These are phyloP conservation scores for Podaxis sp. DNA, from an alignment of 768 basidiomycete genomes.

Conservation along the genomic window DNA sequence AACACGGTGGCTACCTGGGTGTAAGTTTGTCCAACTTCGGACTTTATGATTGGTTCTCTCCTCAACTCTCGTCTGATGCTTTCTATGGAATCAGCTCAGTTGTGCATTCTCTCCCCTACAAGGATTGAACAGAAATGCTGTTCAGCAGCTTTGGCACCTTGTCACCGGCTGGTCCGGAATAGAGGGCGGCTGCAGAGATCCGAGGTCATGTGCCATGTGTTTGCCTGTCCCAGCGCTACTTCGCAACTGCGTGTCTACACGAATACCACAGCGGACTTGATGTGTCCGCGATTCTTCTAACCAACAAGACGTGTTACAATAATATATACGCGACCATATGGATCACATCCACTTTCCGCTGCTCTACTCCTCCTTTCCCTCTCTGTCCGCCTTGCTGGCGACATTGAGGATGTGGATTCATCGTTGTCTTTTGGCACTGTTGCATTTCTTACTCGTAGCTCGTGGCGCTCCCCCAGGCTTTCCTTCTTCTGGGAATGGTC, in stretches of 20 bases:
- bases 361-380: conserved; percentile 3
- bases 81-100: neutral
- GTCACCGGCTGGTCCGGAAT: neutral
- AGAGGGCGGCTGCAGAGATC: neutral
- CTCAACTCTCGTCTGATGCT: neutral
- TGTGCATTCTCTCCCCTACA: neutral
- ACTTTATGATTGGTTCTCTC: neutral
- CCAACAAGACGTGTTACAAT: neutral
- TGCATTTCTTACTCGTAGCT: conserved; percentile 15
- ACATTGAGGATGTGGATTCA: conserved; percentile 20
- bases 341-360: neutral
- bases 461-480: conserved; percentile 39
- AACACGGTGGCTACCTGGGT: neutral
- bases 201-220: conserved; percentile 8
- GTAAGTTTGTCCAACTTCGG: neutral
- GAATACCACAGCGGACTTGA: neutral
- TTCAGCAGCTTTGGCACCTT: neutral
- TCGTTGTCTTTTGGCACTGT: conserved; percentile 19
- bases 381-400: conserved; percentile 3
- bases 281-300: conserved; percentile 1
- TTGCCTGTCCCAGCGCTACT: neutral
- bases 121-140: neutral
- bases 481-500: conserved; percentile 67
- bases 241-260: neutral
- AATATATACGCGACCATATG: conserved; percentile 3